Conservation (phyloP, 2,329 filamentous ascomycete genomes). For the Penicillium psychrosexuale region DNA sequence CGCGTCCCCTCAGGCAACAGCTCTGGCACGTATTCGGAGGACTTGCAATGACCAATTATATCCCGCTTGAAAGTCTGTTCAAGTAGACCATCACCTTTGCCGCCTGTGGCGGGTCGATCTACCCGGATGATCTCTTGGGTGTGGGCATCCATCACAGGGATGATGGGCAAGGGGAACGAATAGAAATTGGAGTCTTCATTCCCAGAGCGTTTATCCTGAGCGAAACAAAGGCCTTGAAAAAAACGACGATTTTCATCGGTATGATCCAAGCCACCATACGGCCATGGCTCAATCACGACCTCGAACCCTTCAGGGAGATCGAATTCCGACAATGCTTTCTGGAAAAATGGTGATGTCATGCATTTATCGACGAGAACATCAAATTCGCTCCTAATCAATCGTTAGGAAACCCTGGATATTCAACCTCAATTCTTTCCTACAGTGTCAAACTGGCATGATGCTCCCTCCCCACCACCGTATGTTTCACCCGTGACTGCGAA, state of each 20-base stretch:
- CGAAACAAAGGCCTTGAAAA: conserved; percentile 55
- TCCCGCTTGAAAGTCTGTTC: conserved; percentile 43
- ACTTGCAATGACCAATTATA: conserved; percentile 52
- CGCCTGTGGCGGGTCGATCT: conserved; percentile 55
- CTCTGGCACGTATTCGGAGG: conserved; percentile 52
- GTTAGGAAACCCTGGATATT: background rate
- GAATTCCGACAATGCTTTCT: conserved; percentile 51
- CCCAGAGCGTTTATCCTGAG: conserved; percentile 37
- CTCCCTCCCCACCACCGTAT: conserved; percentile 49
- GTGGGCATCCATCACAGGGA: conserved; percentile 56
- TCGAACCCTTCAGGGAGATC: conserved; percentile 55
- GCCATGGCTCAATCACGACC: conserved; percentile 56
- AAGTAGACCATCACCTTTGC: conserved; percentile 49
- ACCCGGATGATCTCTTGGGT: conserved; percentile 57
- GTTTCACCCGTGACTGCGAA: conserved; percentile 40
- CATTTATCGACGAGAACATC: conserved; percentile 49
- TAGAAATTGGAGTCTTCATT: conserved; percentile 62
- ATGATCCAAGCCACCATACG: conserved; percentile 53
- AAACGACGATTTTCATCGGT: conserved; percentile 50
- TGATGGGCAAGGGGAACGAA: conserved; percentile 53
- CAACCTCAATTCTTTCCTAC: conserved; percentile 24
- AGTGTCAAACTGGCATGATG: conserved; percentile 49
- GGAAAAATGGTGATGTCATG: conserved; percentile 52
- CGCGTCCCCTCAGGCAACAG: conserved; percentile 47
- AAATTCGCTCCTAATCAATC: conserved; percentile 44